Percentiles rank a stretch among this genome's conserved stretches.
phyloP scores from a whole-genome alignment of 139 green algal genomes.

The Chlorella sp. region DNA sequence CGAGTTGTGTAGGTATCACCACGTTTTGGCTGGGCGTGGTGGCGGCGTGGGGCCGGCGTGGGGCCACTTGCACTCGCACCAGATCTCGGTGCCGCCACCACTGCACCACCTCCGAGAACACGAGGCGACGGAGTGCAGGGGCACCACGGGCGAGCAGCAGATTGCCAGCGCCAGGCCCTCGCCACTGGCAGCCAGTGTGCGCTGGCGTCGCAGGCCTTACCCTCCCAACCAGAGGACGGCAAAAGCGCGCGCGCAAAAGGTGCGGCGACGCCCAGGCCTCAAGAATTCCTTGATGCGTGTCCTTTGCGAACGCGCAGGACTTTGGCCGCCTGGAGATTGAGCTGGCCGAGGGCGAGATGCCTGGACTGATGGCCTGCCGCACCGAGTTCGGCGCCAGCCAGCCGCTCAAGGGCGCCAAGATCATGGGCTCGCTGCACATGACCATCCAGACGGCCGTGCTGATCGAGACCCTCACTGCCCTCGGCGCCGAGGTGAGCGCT shows the following conservation, averaged over 20 bases:
- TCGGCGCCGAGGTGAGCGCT: conserved; percentile 96
- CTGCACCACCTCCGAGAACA: too few species aligned
- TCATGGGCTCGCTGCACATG: conserved; percentile 98
- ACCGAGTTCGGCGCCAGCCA: conserved; percentile 89
- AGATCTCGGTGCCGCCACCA: too few species aligned
- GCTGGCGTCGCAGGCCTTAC: too few species aligned
- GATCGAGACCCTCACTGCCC: conserved; percentile 94
- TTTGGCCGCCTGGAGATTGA: conserved; percentile 98
- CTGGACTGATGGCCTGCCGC: conserved; percentile 91
- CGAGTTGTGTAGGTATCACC: background rate
- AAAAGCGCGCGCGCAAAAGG: too few species aligned
- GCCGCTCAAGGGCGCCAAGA: conserved; percentile 89
- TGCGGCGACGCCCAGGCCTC: too few species aligned
- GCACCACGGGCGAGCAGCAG: too few species aligned
- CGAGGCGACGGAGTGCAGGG: too few species aligned
- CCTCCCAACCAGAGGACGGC: too few species aligned
- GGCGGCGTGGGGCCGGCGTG: background rate
- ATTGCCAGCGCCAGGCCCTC: too few species aligned
- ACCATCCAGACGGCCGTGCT: conserved; percentile 99
- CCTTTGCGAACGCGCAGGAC: too few species aligned
- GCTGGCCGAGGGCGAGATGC: conserved; percentile 98
- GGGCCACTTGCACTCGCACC: too few species aligned
- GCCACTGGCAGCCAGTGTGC: too few species aligned
- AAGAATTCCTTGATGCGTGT: background rate
- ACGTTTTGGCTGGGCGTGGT: background rate